phyloP scores from a whole-genome alignment of 2,329 filamentous ascomycete genomes.

The Aspergillus piperis region DNA sequence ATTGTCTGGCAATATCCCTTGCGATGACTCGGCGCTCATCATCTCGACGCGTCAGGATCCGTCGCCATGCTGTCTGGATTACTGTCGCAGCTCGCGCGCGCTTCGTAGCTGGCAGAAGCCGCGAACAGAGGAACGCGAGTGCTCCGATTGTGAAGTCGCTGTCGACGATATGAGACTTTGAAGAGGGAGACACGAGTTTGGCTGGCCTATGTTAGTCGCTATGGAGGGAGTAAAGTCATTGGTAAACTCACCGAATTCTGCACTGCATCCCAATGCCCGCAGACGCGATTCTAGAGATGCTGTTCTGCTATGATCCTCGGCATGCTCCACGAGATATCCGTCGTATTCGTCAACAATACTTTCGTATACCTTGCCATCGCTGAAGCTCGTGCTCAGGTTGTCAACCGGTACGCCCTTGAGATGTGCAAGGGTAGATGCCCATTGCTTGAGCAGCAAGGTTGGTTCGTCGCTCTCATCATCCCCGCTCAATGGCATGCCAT shows the following conservation, averaged over 20 bases:
- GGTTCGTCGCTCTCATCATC: conserved; percentile 31
- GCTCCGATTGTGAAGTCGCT: conserved; percentile 58
- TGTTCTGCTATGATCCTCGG: background rate
- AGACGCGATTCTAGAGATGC: conserved; percentile 36
- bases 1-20: conserved; percentile 38
- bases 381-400: conserved; percentile 62
- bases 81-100: conserved; percentile 53
- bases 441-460: conserved; percentile 53
- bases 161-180: conserved; percentile 50
- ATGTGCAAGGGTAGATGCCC: conserved; percentile 56
- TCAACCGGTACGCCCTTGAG: conserved; percentile 49
- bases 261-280: conserved; percentile 43
- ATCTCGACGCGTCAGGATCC: conserved; percentile 21
- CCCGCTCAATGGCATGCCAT: conserved; percentile 18
- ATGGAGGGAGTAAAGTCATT: background rate
- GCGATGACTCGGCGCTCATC: conserved; percentile 25
- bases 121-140: conserved; percentile 61
- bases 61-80: conserved; percentile 57
- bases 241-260: conserved; percentile 43
- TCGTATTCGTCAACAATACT: conserved; percentile 61
- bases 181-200: conserved; percentile 42
- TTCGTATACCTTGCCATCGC: conserved; percentile 55
- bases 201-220: conserved; percentile 38
- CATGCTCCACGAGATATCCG: conserved; percentile 36
- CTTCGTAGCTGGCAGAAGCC: conserved; percentile 55